These are phyloP conservation scores for Prunus fruticosa DNA, from an alignment of 306 rosid species.

Conservation along the genomic window DNA sequence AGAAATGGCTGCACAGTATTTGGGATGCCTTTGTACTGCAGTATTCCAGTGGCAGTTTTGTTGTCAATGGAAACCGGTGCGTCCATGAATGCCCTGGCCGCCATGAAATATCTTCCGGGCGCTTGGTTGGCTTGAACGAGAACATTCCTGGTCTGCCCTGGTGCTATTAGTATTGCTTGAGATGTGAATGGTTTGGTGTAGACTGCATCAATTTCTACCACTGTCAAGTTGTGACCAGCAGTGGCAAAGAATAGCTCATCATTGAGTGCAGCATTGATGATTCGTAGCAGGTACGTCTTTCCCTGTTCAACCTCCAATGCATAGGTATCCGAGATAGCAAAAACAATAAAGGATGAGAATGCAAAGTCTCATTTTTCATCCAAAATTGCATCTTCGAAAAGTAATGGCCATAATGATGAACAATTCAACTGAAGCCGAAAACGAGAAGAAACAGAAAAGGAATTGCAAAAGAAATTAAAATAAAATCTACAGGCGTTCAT, in stretches of 20 bases:
- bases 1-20: conserved; percentile 21
- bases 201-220: conserved; percentile 34
- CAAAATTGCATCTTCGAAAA: no score
- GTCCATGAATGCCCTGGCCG: conserved; percentile 32
- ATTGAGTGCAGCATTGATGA: conserved; percentile 38
- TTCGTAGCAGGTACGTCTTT: conserved; percentile 28
- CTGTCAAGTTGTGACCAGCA: conserved; percentile 30
- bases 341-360: neutral
- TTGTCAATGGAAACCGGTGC: conserved; percentile 28
- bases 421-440: no score
- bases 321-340: conserved; percentile 16
- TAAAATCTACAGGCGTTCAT: no score
- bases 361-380: neutral
- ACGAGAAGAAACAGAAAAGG: neutral
- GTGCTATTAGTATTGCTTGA: conserved; percentile 27
- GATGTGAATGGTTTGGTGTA: conserved; percentile 37
- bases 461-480: neutral
- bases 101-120: conserved; percentile 28
- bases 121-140: conserved; percentile 25
- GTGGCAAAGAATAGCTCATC: conserved; percentile 36
- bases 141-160: conserved; percentile 41
- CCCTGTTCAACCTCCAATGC: conserved; percentile 38
- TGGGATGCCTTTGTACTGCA: conserved; percentile 33
- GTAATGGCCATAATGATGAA: no score
- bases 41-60: conserved; percentile 27